Percentiles rank a stretch among this genome's conserved stretches.
These are phyloP conservation scores for Penicillium arizonense DNA, from an alignment of 495 filamentous ascomycete genomes.

Conservation along the genomic window DNA sequence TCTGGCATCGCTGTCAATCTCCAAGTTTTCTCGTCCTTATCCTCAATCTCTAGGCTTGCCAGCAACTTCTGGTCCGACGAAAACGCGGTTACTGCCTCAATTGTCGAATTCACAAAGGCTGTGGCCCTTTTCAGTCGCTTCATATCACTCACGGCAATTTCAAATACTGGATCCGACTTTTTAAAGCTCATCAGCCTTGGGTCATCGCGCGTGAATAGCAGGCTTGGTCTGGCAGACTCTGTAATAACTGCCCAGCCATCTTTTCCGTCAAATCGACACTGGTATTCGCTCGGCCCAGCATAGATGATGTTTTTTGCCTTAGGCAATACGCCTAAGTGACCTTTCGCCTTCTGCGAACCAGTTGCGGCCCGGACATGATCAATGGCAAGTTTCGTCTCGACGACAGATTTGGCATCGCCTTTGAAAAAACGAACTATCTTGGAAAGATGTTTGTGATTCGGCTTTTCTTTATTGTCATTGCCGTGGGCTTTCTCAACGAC, in stretches of 20 bases:
- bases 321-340: slow-evolving; percentile 64
- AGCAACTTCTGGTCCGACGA: slow-evolving; percentile 2
- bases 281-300: slow-evolving; percentile 66
- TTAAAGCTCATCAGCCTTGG: not conserved
- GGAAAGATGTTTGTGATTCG: not conserved
- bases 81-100: not conserved
- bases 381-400: slow-evolving; percentile 61
- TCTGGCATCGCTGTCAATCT: slow-evolving; percentile 61
- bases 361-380: slow-evolving; percentile 59
- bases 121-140: not conserved
- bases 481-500: slow-evolving; percentile 2
- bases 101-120: not conserved
- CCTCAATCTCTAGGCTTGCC: not conserved
- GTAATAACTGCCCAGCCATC: slow-evolving; percentile 47
- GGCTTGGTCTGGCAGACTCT: not conserved
- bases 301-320: slow-evolving; percentile 23
- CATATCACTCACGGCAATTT: slow-evolving; percentile 1
- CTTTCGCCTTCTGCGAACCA: slow-evolving; percentile 59
- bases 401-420: slow-evolving; percentile 54
- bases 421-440: slow-evolving; percentile 60
- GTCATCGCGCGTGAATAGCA: not conserved
- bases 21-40: slow-evolving; percentile 1
- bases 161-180: not conserved
- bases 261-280: slow-evolving; percentile 58
- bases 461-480: slow-evolving; percentile 3